These are phyloP conservation scores for Effrenium voratum DNA, from an alignment of 73 alveolate genomes.

Conservation along the genomic window DNA sequence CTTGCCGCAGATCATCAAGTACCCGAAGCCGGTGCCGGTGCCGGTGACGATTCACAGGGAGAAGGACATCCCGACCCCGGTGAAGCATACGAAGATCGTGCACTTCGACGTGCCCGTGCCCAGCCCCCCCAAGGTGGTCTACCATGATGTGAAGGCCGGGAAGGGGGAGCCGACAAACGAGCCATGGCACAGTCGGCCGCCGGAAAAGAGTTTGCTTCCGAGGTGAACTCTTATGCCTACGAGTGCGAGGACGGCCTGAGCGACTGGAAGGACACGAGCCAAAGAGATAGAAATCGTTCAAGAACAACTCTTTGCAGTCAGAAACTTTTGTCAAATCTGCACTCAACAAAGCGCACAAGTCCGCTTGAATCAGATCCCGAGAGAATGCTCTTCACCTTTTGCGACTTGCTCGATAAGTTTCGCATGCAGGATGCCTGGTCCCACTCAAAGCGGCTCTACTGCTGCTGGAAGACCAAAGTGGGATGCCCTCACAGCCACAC, in stretches of 20 bases:
- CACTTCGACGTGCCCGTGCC: conserved; percentile 6
- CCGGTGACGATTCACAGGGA: conserved; percentile 32
- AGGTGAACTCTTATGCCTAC: conserved; percentile 25
- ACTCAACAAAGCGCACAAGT: no score
- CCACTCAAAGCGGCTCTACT: conserved; percentile 68
- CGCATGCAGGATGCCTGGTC: conserved; percentile 56
- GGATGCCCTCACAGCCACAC: conserved; percentile 85
- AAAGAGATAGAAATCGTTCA: no score
- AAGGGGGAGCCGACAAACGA: neutral
- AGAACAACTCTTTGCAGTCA: no score
- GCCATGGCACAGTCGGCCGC: no score
- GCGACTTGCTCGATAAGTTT: no score
- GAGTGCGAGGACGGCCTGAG: conserved; percentile 24
- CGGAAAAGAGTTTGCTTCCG: neutral
- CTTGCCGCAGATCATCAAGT: conserved; percentile 21
- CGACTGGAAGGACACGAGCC: conserved; percentile 1
- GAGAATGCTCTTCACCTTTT: no score
- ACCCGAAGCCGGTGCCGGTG: conserved; percentile 23
- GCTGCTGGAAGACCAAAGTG: conserved; percentile 53
- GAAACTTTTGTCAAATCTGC: no score
- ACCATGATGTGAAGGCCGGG: conserved; percentile 13
- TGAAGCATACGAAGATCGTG: conserved; percentile 12
- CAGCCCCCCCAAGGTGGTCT: conserved; percentile 20
- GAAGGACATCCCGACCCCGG: conserved; percentile 38
- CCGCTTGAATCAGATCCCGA: no score